Evolutionary conservation across 768 basidiomycete genomes (phyloP).

Genomic region (Hortiboletus campestris): DNA sequence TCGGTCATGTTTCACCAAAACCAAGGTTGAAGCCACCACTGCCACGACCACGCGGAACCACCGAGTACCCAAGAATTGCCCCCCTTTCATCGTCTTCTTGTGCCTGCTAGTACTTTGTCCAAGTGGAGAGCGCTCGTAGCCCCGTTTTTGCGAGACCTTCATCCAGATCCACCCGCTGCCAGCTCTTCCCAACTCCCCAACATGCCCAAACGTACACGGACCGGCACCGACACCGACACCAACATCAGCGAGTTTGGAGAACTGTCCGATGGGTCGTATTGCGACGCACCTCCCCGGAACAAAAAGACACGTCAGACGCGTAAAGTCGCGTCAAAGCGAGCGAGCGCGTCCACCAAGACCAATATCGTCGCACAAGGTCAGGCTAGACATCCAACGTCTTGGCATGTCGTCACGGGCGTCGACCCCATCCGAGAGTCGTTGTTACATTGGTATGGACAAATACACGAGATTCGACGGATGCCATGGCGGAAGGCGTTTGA

Average conservation of each 20-base stretch:
- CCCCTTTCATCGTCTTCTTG: too few relatives aligned
- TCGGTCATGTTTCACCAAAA: too few relatives aligned
- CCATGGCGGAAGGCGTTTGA: slow-evolving; percentile 86
- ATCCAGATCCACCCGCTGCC: too few relatives aligned
- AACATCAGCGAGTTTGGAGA: slow-evolving; percentile 13
- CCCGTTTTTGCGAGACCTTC: too few relatives aligned
- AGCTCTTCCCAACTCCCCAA: not conserved
- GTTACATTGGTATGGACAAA: slow-evolving; percentile 68
- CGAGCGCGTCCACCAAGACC: not conserved
- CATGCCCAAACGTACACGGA: slow-evolving; percentile 34
- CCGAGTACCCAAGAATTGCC: too few relatives aligned
- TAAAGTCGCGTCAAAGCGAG: slow-evolving; percentile 14
- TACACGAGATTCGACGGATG: slow-evolving; percentile 73
- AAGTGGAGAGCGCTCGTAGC: too few relatives aligned
- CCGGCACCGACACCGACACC: slow-evolving; percentile 5
- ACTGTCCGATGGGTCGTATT: slow-evolving; percentile 25
- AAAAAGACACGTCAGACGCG: slow-evolving; percentile 19
- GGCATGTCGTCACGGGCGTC: slow-evolving; percentile 45
- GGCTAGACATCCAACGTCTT: slow-evolving; percentile 41
- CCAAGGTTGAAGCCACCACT: too few relatives aligned
- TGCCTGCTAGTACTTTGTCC: too few relatives aligned
- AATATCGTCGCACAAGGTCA: not conserved
- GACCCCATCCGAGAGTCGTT: slow-evolving; percentile 48
- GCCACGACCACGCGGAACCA: too few relatives aligned
- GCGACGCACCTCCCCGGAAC: slow-evolving; percentile 4